Evolutionary conservation across 176 grass and related monocot species (phyloP), one percentile per base, ranked within the genome.

Genomic region (Eleusine coracana): DNA sequence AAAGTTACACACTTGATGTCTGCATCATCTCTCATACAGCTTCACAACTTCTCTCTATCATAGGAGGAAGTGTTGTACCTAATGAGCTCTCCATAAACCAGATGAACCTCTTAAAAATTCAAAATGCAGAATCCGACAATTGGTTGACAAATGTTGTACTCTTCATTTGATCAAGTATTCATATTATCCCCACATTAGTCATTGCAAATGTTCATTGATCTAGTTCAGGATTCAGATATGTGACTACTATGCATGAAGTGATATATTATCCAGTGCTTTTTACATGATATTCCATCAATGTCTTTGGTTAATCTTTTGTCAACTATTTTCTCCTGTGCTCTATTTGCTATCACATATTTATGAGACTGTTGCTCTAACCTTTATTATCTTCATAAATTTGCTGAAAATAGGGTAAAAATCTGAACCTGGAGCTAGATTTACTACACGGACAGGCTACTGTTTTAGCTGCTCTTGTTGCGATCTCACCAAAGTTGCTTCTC

Each of bases 401-500:
- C 38, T 74, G 77, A 41, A 82, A 85, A 77, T 83, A 98, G 96
- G 92, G 92, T 60, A 90, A 86, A 75, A 84, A 80, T 91, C 75
- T 98, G 83, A 80, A 89, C 46, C 59, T 76, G 79, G 96, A 95
- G 85, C 87, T 98, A 4, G 87, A 90, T 48, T 89, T 85, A 11
- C 77, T 98, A 55, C 96, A 98, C 66, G 96, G 96, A 73, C 96
- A 95, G 79, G 91, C 96, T 66, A 82, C 90, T 82, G 84, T 98
- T 75, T 82, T 98, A 86, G 96, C 91, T 69, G 85, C 96, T 87
- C 89, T 98, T 66, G 92, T 95, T 77, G 89, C 91, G 10, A 92
- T 95, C 79, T 98, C 96, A 16, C 96, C 92, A 50, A 95, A 98
- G 60, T 80, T 98, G 74, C 86, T 93, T 85, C 92, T 98, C 87